These are phyloP conservation scores for Macrophomina phaseolina DNA, from an alignment of 2,329 filamentous ascomycete genomes.

Conservation along the genomic window DNA sequence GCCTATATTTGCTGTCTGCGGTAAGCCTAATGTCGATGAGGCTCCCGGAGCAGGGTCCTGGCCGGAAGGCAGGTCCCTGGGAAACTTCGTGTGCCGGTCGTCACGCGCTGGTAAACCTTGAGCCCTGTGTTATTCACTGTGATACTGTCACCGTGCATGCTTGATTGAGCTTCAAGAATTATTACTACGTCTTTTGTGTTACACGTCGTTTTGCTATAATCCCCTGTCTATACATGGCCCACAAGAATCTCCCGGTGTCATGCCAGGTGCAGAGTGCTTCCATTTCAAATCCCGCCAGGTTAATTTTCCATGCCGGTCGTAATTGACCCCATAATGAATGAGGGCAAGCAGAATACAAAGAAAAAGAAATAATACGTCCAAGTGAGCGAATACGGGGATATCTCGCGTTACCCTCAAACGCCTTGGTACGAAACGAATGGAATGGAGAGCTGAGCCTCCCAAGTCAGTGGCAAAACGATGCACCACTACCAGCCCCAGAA, in stretches of 20 bases:
- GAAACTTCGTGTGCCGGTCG: not conserved
- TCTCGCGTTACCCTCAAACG: slow-evolving; percentile 9
- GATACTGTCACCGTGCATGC: not conserved
- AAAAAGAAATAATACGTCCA: slow-evolving; percentile 6
- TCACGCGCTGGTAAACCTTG: not conserved
- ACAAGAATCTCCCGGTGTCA: slow-evolving; percentile 2
- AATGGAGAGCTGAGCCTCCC: slow-evolving; percentile 3
- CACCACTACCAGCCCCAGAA: not conserved
- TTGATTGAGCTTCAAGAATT: slow-evolving; percentile 8
- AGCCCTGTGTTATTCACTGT: not conserved
- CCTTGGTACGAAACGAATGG: slow-evolving; percentile 21
- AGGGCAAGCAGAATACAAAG: slow-evolving; percentile 12
- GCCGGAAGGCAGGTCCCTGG: not conserved
- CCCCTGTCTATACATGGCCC: slow-evolving; percentile 18
- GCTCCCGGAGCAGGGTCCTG: not conserved
- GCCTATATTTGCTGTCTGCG: not conserved
- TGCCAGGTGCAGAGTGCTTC: slow-evolving; percentile 4
- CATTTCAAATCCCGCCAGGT: slow-evolving; percentile 11
- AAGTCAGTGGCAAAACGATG: not conserved
- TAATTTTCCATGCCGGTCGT: not conserved
- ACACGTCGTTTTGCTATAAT: not conserved
- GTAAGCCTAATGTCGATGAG: not conserved
- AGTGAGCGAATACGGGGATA: slow-evolving; percentile 16
- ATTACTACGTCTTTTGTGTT: not conserved
- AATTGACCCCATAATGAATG: slow-evolving; percentile 15